These are phyloP conservation scores for Tuber microsphaerosporum DNA, from an alignment of 495 filamentous ascomycete species.

Conservation along the genomic window DNA sequence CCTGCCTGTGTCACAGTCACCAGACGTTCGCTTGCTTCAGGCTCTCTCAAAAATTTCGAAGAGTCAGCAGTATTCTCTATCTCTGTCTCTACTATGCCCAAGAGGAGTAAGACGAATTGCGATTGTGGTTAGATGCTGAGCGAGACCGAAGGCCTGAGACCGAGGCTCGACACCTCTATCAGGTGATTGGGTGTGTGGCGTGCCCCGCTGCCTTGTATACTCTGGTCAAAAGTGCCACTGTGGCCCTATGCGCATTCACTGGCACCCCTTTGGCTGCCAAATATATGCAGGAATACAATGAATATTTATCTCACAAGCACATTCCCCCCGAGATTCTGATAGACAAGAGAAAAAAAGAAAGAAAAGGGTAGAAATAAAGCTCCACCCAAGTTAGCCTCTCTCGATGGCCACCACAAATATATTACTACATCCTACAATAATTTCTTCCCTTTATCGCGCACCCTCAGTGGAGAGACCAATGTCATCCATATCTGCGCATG, in stretches of 20 bases:
- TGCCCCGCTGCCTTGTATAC: not conserved
- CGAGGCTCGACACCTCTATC: not conserved
- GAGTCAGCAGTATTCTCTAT: not conserved
- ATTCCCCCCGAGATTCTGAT: not conserved
- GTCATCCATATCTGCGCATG: not conserved
- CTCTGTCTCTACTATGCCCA: not conserved
- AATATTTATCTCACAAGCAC: not conserved
- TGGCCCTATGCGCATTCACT: not conserved
- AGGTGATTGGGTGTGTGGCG: slow-evolving; percentile 1
- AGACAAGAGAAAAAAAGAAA: not conserved
- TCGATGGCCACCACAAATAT: not conserved
- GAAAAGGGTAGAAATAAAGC: not conserved
- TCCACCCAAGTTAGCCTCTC: not conserved
- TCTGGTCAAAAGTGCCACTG: slow-evolving; percentile 1
- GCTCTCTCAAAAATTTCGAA: not conserved
- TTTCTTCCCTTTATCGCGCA: not conserved
- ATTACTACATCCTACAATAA: not conserved
- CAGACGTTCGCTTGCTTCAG: not conserved
- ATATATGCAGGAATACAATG: not conserved
- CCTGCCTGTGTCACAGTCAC: not conserved
- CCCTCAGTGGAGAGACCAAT: slow-evolving; percentile 13
- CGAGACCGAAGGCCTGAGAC: not conserved
- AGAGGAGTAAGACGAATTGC: not conserved
- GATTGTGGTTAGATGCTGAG: not conserved
- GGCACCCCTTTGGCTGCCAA: not conserved